These are phyloP conservation scores for Chrysochromulina tobinii DNA, from an alignment of 78 protist species.

Conservation along the genomic window DNA sequence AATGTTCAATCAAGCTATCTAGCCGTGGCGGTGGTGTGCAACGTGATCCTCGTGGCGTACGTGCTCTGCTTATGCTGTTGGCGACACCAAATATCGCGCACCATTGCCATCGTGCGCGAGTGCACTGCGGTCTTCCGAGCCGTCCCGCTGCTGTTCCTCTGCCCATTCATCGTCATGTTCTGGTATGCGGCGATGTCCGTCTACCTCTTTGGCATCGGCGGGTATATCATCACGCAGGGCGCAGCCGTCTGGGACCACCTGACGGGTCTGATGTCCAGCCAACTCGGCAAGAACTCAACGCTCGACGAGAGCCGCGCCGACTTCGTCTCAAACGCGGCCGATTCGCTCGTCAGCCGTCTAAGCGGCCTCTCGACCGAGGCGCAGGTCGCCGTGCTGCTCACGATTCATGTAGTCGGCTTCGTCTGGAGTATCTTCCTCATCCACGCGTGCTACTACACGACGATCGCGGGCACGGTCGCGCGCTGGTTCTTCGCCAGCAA, in stretches of 20 bases:
- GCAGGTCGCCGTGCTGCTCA: neutral
- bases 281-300: neutral
- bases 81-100: neutral
- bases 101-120: neutral
- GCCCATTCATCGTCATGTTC: neutral
- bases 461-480: slow-evolving; percentile 75
- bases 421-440: slow-evolving; percentile 75
- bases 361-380: neutral
- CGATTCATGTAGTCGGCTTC: slow-evolving; percentile 80
- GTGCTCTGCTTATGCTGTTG: no score
- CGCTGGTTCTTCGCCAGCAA: slow-evolving; percentile 67
- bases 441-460: slow-evolving; percentile 55
- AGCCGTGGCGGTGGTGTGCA: no score
- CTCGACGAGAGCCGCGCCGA: neutral
- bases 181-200: no score
- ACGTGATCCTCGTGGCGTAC: no score
- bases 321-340: neutral
- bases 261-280: neutral
- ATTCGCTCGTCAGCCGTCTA: neutral
- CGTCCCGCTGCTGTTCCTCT: neutral
- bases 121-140: neutral
- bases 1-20: no score
- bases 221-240: neutral
- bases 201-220: neutral
- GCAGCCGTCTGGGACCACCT: neutral